Percentiles rank a stretch among this genome's conserved stretches.
Evolutionary conservation across 768 basidiomycete genomes (phyloP).

Genomic region (Calocybe gangraenosa): DNA sequence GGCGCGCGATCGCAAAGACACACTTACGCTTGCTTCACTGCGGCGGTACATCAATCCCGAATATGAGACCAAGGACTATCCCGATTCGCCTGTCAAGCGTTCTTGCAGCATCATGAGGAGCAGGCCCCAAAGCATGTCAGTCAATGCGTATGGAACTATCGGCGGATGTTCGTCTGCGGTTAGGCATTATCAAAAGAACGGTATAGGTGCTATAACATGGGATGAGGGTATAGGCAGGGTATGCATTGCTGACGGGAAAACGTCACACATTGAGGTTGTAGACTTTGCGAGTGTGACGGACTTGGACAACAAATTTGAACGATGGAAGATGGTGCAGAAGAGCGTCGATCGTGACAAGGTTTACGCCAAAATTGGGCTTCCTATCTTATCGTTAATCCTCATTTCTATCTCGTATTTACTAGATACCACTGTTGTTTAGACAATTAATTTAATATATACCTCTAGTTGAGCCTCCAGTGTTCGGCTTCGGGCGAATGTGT

Average conservation of each 20-base stretch:
- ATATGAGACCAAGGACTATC: conserved; percentile 7
- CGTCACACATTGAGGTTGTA: conserved; percentile 37
- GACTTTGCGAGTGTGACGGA: conserved; percentile 37
- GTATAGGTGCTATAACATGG: conserved; percentile 53
- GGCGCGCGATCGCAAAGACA: conserved; percentile 25
- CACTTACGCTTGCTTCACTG: conserved; percentile 30
- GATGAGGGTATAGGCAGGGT: conserved; percentile 63
- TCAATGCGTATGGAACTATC: conserved; percentile 13
- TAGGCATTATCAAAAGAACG: conserved; percentile 18
- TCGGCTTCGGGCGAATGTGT: no score
- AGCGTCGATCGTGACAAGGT: no score
- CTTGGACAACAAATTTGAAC: conserved; percentile 24
- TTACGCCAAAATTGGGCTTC: no score
- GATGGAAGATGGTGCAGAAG: conserved; percentile 27
- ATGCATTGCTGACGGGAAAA: conserved; percentile 42
- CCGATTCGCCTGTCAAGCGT: conserved; percentile 7
- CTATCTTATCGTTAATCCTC: no score
- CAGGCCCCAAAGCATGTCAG: conserved; percentile 17
- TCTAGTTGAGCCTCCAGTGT: no score
- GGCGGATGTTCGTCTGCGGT: conserved; percentile 8
- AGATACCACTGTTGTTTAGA: no score
- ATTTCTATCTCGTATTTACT: no score
- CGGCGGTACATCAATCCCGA: conserved; percentile 35
- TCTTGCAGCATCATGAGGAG: conserved; percentile 15
- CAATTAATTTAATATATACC: not conserved